Evolutionary conservation across 2,329 filamentous ascomycete genomes (phyloP), one percentile per base, ranked within the genome.

Genomic region (Fusarium sp.): DNA sequence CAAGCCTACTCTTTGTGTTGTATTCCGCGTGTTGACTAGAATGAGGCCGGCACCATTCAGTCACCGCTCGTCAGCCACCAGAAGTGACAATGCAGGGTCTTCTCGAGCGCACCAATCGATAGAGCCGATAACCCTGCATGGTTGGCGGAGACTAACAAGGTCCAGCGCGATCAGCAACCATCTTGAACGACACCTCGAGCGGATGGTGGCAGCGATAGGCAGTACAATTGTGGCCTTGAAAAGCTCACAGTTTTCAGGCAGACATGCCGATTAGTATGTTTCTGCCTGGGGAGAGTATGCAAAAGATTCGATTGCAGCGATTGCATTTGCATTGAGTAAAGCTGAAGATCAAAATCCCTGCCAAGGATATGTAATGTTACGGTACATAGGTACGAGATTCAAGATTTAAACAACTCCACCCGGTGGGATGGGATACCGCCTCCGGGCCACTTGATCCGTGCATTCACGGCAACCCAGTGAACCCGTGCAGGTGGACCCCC

Each of bases 61-160:
- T 66, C 62, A 70, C 67, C 53, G 58, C 64, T 65, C 52, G 59
- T 62, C 46, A 61, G 54, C 58, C 67, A 61, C 54, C 56, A 68
- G 56, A 51, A 40, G 67, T 62, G 51, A 57, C 51, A 57, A 65
- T 65, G 46, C 67, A 70, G 67, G 67, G 63, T 68, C 67, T 40
- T 60, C 44, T 46, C 36, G 40, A 33, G 19, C 24, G 53, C n/a
- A 21, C 63, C 67, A 68, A 68, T 68, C 44, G 42, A n/a, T 26
- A 17, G 17, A 39, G 19, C 19, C 31, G 38, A 38, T 24, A 51
- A 44, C 39, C 44, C 40, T 46, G 38, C 21, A 39, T 28, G 31
- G n/a, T 51, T 53, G 39, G 45, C 50, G 34, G 46, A 52, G 50
- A 54, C 46, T 31, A 52, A 51, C 45, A 42, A 50, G 52, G 33